Percentiles rank a stretch among this genome's conserved stretches.
These are phyloP conservation scores for Hyphopichia buzzinii DNA, from an alignment of 1,139 yeast genomes.

Conservation along the genomic window DNA sequence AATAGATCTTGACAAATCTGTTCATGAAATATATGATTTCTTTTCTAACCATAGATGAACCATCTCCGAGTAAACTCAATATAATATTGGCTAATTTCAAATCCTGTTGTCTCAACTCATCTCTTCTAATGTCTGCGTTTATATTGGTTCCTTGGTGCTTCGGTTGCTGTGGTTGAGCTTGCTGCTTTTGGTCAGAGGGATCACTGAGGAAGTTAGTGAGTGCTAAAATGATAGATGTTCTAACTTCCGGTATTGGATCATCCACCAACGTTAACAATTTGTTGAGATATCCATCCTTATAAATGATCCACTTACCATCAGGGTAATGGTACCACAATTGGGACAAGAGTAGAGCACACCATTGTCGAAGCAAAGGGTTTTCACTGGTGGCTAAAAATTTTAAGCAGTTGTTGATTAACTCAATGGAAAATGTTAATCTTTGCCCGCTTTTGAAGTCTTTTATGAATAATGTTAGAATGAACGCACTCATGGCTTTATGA, in stretches of 20 bases:
- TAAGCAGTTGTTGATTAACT: slow-evolving; percentile 66
- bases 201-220: slow-evolving; percentile 68
- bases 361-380: slow-evolving; percentile 82
- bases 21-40: slow-evolving; percentile 80
- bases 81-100: slow-evolving; percentile 50
- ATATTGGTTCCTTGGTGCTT: slow-evolving; percentile 12
- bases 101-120: slow-evolving; percentile 55
- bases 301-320: slow-evolving; percentile 73
- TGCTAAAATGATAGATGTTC: slow-evolving; percentile 80
- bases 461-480: slow-evolving; percentile 79
- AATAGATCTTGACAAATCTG: slow-evolving; percentile 67
- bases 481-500: slow-evolving; percentile 95
- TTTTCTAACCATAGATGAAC: slow-evolving; percentile 83
- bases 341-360: slow-evolving; percentile 81
- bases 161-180: slow-evolving; percentile 14
- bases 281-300: slow-evolving; percentile 62
- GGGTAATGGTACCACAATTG: slow-evolving; percentile 74
- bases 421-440: slow-evolving; percentile 71
- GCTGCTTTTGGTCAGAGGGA: slow-evolving; percentile 21
- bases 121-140: slow-evolving; percentile 27
- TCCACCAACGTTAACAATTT: slow-evolving; percentile 57
- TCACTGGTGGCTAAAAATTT: slow-evolving; percentile 70
- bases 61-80: slow-evolving; percentile 65
- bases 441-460: slow-evolving; percentile 81
- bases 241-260: slow-evolving; percentile 94